Percentiles rank a stretch among this genome's conserved stretches.
Evolutionary conservation across 2,329 filamentous ascomycete genomes (phyloP).

Genomic region (Lojkania enalia): DNA sequence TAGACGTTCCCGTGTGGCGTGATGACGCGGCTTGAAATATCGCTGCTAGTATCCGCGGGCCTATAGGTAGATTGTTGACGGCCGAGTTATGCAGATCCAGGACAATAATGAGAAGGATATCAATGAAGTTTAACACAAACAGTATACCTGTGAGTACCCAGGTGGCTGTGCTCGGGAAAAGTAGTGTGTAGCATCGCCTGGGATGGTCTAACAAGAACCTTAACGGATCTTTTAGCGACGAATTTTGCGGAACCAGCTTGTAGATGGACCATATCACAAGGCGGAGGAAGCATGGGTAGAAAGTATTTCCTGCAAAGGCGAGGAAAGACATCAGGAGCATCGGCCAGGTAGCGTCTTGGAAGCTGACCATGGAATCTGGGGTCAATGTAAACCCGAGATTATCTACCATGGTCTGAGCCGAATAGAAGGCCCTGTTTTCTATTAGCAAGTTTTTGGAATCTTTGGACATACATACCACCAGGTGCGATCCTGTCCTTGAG

Average conservation of each 20-base stretch:
- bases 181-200: slow-evolving; percentile 62
- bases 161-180: slow-evolving; percentile 62
- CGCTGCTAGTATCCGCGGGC: slow-evolving; percentile 56
- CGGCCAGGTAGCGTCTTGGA: slow-evolving; percentile 51
- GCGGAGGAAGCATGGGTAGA: slow-evolving; percentile 62
- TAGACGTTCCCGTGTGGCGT: slow-evolving; percentile 54
- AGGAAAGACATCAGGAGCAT: slow-evolving; percentile 54
- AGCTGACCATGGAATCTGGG: slow-evolving; percentile 62
- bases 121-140: slow-evolving; percentile 56
- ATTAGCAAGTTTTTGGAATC: slow-evolving; percentile 33
- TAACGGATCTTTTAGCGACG: slow-evolving; percentile 49
- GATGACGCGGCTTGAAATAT: slow-evolving; percentile 61
- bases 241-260: slow-evolving; percentile 47
- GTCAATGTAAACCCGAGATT: slow-evolving; percentile 60
- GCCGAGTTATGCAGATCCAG: slow-evolving; percentile 54
- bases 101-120: slow-evolving; percentile 32
- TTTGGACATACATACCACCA: slow-evolving; percentile 54
- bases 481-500: slow-evolving; percentile 47
- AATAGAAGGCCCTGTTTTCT: slow-evolving; percentile 30
- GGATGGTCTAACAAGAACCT: slow-evolving; percentile 64
- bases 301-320: slow-evolving; percentile 57
- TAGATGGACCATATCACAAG: slow-evolving; percentile 60
- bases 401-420: slow-evolving; percentile 55
- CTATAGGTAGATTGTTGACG: slow-evolving; percentile 50
- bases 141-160: slow-evolving; percentile 59